These are phyloP conservation scores for Penicillium salamii DNA, from an alignment of 495 filamentous ascomycete genomes.

Conservation along the genomic window DNA sequence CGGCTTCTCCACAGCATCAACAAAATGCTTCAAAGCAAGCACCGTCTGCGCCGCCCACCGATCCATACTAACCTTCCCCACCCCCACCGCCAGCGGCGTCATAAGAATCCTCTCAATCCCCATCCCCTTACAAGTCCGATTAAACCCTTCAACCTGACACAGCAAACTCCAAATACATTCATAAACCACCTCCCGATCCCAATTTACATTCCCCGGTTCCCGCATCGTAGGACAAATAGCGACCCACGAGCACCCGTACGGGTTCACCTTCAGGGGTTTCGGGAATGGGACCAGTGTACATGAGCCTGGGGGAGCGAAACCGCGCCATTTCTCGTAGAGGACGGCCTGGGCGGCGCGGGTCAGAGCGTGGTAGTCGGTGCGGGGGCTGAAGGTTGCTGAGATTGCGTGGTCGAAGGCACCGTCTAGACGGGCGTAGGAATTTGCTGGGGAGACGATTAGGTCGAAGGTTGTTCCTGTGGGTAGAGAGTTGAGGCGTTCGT, in stretches of 20 bases:
- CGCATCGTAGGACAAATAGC: conserved; percentile 54
- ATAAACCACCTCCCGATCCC: conserved; percentile 54
- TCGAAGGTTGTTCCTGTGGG: conserved; percentile 31
- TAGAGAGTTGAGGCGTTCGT: conserved; percentile 34
- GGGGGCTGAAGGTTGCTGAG: conserved; percentile 44
- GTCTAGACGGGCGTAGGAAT: conserved; percentile 50
- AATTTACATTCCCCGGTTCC: conserved; percentile 33
- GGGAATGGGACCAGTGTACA: conserved; percentile 47
- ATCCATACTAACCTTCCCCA: conserved; percentile 40
- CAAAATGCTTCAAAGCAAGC: conserved; percentile 47
- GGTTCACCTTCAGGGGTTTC: conserved; percentile 23
- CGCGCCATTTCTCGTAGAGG: conserved; percentile 45
- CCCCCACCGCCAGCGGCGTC: conserved; percentile 47
- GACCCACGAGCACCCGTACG: conserved; percentile 39
- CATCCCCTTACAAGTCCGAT: conserved; percentile 19
- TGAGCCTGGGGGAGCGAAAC: conserved; percentile 47
- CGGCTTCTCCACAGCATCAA: conserved; percentile 36
- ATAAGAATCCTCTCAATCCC: conserved; percentile 40
- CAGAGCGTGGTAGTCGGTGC: conserved; percentile 43
- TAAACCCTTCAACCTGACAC: conserved; percentile 43
- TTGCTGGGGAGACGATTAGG: conserved; percentile 51
- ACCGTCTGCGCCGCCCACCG: conserved; percentile 50
- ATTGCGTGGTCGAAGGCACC: conserved; percentile 55
- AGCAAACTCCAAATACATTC: conserved; percentile 52
- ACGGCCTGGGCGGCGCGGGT: conserved; percentile 36